Base-by-base conservation (phyloP, 1,284 basidiomycete genomes). In the Malassezia furfur region DNA sequence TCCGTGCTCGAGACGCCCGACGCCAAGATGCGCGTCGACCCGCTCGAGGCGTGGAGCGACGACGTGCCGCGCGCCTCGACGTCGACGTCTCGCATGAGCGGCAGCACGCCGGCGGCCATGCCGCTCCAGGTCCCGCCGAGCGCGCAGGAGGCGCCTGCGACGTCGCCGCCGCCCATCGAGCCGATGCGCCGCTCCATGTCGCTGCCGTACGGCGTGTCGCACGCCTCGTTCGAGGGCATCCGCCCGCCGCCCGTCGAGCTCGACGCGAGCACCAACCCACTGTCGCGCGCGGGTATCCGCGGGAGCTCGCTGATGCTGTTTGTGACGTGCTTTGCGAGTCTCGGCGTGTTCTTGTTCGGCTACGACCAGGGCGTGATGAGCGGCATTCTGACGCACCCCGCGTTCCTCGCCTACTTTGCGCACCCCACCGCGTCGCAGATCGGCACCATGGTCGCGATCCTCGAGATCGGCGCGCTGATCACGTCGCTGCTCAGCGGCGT, bases 351-450 rank as follows among this genome's bases (percentile, higher is more conserved):
- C 70, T 79, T 89, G 62, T 87, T 91, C 62, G 75, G 74, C n/a
- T 76, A 70, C 56, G 75, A 74, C 44, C 71, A 76, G 51, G 72
- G 72, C 39, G 70, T 71, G 43, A 73, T 70, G 70, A 54, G 45
- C 63, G 89, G 89, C 31, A 85, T 94, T 67, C 93, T 96, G 75
- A 96, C 91, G 19, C 88, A 88, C 0, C 88, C 89, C 25, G 83
- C 91, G 75, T 94, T 96, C 77, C 83, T 82, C 66, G 81, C 82
- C 15, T 73, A 66, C 61, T 74, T 74, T 45, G 28, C 60, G 7
- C 81, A 86, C 28, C 91, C 91, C 5, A 82, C 81, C 8, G 66
- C 78, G 0, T 76, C 77, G 51, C 75, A 80, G 67, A 68, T 81
- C 25, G 81, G 87, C 22, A 91, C 87, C 15, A 64, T 67, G 22